Percentiles rank a stretch among this genome's conserved stretches.
Evolutionary conservation across 108 stramenopile genomes (phyloP).

Genomic region (Schizochytrium sp.): DNA sequence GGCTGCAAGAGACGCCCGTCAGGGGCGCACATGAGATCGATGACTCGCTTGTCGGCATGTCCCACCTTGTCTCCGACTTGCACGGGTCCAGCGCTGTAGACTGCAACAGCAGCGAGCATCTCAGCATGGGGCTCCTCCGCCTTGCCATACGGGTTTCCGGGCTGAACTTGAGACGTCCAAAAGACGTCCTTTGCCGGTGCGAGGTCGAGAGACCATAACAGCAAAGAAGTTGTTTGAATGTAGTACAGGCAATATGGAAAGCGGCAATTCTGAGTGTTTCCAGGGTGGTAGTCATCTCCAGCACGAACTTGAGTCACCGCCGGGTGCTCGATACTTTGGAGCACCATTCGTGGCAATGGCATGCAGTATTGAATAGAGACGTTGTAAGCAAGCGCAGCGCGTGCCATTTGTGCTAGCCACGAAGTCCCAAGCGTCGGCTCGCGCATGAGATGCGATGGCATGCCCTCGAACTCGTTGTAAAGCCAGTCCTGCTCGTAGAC

Average conservation of each 20-base stretch:
- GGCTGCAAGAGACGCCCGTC: neutral
- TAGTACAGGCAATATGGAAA: neutral
- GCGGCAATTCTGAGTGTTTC: neutral
- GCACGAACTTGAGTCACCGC: constrained; percentile 46
- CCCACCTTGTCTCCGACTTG: neutral
- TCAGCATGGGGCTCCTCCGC: neutral
- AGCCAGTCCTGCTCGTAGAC: constrained; percentile 58
- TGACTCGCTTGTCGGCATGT: neutral
- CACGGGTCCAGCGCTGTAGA: neutral
- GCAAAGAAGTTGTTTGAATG: constrained; percentile 27
- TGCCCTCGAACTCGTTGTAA: constrained; percentile 26
- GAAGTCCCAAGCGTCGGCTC: neutral
- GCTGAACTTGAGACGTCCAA: constrained; percentile 20
- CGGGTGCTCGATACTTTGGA: constrained; percentile 26
- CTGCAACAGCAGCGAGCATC: neutral
- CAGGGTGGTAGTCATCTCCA: constrained; percentile 34
- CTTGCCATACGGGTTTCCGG: constrained; percentile 16
- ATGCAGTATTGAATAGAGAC: constrained; percentile 46
- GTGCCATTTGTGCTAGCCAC: constrained; percentile 39
- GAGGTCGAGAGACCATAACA: constrained; percentile 33
- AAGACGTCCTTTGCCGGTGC: constrained; percentile 38
- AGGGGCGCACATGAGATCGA: neutral
- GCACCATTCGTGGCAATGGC: constrained; percentile 31
- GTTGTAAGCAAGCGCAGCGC: constrained; percentile 21
- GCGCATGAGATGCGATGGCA: constrained; percentile 4